Percentiles rank a stretch among this genome's conserved stretches.
phyloP scores from a whole-genome alignment of 2,329 filamentous ascomycete species.

The Sporothrix inflata region DNA sequence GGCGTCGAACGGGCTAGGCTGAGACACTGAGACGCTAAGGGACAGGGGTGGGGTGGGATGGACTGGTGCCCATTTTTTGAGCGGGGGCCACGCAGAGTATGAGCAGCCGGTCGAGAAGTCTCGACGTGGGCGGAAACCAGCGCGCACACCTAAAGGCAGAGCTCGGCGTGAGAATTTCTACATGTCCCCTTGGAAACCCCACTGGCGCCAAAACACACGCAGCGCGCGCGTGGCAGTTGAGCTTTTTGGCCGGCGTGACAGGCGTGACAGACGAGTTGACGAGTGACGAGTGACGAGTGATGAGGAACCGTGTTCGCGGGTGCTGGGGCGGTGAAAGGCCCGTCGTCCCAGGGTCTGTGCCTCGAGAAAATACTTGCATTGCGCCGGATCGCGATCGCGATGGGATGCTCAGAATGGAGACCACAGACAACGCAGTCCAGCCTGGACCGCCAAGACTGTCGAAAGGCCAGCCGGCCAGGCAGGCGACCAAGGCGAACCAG shows the following conservation, averaged over 20 bases:
- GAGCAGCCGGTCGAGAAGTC: background rate
- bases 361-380: too few species aligned
- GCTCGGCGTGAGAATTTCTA: background rate
- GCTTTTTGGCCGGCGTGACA: background rate
- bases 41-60: background rate
- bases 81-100: background rate
- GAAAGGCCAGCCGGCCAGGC: background rate
- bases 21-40: background rate
- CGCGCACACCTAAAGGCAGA: too few species aligned
- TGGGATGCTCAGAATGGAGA: background rate
- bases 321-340: background rate
- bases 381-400: background rate
- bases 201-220: background rate
- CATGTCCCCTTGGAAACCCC: background rate
- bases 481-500: background rate
- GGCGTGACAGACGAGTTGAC: too few species aligned
- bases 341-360: background rate
- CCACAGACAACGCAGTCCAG: background rate
- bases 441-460: background rate
- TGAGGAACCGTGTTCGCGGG: background rate
- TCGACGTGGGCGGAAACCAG: background rate
- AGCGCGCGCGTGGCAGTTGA: background rate
- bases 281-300: too few species aligned
- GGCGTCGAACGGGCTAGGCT: slow-evolving; percentile 27
- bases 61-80: background rate